phyloP scores from a whole-genome alignment of 2,329 filamentous ascomycete genomes.

The Penicillium thymicola region DNA sequence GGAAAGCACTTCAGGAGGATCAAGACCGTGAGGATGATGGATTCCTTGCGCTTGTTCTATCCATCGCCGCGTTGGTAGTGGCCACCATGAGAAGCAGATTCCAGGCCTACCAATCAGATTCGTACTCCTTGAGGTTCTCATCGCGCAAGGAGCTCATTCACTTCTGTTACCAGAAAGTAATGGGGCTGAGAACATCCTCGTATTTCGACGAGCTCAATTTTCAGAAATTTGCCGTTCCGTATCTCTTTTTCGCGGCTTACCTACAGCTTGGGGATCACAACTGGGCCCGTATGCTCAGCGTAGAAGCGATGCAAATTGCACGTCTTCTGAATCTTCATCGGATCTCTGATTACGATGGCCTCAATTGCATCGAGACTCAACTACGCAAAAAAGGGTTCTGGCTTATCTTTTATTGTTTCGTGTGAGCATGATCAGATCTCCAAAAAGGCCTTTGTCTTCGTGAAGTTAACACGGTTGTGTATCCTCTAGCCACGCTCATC shows the following conservation, averaged over 20 bases:
- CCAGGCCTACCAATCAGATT: not conserved
- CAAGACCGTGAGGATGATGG: not conserved
- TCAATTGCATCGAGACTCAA: not conserved
- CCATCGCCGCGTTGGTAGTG: not conserved
- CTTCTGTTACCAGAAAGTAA: not conserved
- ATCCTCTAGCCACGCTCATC: not conserved
- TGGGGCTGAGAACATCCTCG: not conserved
- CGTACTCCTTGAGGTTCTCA: not conserved
- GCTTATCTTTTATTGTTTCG: not conserved
- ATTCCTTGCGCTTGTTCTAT: not conserved
- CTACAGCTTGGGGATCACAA: not conserved
- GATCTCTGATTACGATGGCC: not conserved
- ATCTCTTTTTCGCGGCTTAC: not conserved
- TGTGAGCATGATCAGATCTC: not conserved
- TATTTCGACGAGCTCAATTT: not conserved
- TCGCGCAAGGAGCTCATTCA: not conserved
- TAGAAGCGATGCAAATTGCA: not conserved
- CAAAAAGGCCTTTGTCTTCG: not conserved
- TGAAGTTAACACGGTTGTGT: not conserved
- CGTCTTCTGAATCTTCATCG: not conserved
- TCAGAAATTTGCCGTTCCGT: not conserved
- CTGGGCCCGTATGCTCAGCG: not conserved
- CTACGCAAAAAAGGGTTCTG: not conserved
- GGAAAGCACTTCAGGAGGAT: not conserved
- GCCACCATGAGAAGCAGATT: not conserved